Percentiles rank a stretch among this genome's conserved stretches.
Evolutionary conservation across 805 yeast species (phyloP).

Genomic region (Metschnikowia orientalis): DNA sequence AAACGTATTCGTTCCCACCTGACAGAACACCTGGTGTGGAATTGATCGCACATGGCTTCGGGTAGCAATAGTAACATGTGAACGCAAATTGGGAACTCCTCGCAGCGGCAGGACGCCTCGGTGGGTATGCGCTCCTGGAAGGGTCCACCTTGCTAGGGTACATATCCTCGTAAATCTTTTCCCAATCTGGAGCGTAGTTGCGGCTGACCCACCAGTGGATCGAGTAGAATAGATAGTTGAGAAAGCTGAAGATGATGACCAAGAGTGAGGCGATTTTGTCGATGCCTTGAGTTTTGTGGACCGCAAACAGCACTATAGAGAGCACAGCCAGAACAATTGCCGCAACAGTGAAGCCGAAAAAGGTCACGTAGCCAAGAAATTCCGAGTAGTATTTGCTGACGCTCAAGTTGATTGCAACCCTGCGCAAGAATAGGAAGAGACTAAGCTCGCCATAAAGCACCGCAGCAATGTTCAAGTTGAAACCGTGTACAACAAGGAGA

Average conservation of each 20-base stretch:
- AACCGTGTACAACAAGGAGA: neutral
- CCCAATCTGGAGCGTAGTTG: neutral
- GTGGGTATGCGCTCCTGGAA: no score
- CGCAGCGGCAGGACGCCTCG: no score
- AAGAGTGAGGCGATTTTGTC: neutral
- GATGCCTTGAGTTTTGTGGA: neutral
- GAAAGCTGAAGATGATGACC: neutral
- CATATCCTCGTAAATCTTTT: no score
- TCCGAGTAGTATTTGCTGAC: neutral
- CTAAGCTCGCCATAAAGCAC: neutral
- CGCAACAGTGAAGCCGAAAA: neutral
- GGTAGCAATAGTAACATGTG: no score
- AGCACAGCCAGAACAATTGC: neutral
- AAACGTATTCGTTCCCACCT: neutral
- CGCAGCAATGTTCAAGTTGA: neutral
- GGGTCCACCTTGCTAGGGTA: no score
- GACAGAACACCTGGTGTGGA: neutral
- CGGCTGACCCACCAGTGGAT: slow-evolving; percentile 1
- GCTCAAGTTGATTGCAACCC: slow-evolving; percentile 1
- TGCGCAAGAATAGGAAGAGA: slow-evolving; percentile 1
- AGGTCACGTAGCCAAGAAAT: neutral
- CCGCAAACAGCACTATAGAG: neutral
- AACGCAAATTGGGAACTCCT: no score
- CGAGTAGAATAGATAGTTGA: neutral
- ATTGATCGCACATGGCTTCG: no score